Conservation (phyloP, 345 rosid species). For the Chamaenerion angustifolium region DNA sequence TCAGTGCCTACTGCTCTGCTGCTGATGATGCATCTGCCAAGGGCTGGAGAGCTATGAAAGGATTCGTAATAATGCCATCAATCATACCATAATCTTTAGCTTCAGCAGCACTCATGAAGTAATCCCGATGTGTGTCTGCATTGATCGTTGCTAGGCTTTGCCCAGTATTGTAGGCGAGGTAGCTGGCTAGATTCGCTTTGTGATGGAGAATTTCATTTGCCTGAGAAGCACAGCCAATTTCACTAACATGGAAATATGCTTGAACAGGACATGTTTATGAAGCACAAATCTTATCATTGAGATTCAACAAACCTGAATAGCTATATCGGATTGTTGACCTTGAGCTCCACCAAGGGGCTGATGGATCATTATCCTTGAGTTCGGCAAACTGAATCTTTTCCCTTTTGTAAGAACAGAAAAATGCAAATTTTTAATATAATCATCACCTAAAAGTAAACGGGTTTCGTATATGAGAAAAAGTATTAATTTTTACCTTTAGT, state of each 20-base stretch:
- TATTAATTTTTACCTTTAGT: conserved; percentile 58
- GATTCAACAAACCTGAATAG: conserved; percentile 54
- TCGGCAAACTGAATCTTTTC: conserved; percentile 88
- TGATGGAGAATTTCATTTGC: conserved; percentile 95
- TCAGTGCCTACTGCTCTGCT: too few species aligned
- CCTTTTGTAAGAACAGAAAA: conserved; percentile 25
- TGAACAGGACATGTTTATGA: not conserved
- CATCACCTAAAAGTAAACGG: not conserved
- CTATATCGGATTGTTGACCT: conserved; percentile 81
- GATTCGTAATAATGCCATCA: conserved; percentile 81
- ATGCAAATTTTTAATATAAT: not conserved
- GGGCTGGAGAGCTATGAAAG: conserved; percentile 79
- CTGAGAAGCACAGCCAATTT: conserved; percentile 25
- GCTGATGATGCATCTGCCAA: conserved; percentile 28
- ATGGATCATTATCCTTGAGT: conserved; percentile 98
- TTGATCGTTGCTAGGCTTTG: conserved; percentile 73
- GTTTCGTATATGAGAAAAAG: not conserved
- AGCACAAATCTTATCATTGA: not conserved
- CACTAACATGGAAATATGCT: too few species aligned
- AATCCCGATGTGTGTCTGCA: conserved; percentile 87
- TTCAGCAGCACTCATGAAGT: conserved; percentile 95
- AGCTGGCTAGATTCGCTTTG: conserved; percentile 76
- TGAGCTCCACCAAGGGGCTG: conserved; percentile 98
- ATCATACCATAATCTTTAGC: conserved; percentile 89
- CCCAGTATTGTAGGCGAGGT: conserved; percentile 90